Base-by-base conservation (phyloP, 768 basidiomycete genomes). In the Neoboletus brunneissimus region DNA sequence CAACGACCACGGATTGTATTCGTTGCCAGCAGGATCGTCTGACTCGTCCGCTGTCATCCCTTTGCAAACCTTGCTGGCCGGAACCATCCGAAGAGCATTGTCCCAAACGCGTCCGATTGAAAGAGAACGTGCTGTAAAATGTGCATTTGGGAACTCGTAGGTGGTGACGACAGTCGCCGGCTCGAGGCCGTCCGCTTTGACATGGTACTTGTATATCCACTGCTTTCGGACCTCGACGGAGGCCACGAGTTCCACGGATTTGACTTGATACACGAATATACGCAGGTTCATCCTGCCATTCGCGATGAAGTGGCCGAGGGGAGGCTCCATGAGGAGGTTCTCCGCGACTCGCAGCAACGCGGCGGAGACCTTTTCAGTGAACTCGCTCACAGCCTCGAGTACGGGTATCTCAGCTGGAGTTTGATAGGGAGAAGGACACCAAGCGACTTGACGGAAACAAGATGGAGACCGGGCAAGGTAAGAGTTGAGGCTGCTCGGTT, bases 241-340 rank as follows among this genome's bases (percentile, higher is more conserved):
- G 1, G 51, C 23, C 16, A 45, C 20, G 48, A 64, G 56, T 4
- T 51, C 5, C 8, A 66, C 49, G 6, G 62, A 59, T 9, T 11
- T 48, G 42, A 68, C 62, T 29, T 61, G 64, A 55, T 68, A 56
- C 42, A 64, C 64, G 32, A 68, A 71, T 38, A 46, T 43, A 31
- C 64, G 62, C 45, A 68, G 29, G 54, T 69, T 70, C 68, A 70
- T 70, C 55, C 63, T 53, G 23, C 67, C 67, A 22, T 68, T 70
- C 15, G 67, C 67, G 37, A 68, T 70, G 25, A 67, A 68, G 51
- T 69, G 67, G 25, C 66, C 68, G 5, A 67, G 66, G 9, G 67
- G 67, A 4, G 67, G 68, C 0, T 68, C 63, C 2, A 62, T 27
- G 18, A 67, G 53, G 23, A 68, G 48, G 22, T 40, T 53, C 48